phyloP scores from a whole-genome alignment of 345 rosid genomes.

The Erucastrum elatum region DNA sequence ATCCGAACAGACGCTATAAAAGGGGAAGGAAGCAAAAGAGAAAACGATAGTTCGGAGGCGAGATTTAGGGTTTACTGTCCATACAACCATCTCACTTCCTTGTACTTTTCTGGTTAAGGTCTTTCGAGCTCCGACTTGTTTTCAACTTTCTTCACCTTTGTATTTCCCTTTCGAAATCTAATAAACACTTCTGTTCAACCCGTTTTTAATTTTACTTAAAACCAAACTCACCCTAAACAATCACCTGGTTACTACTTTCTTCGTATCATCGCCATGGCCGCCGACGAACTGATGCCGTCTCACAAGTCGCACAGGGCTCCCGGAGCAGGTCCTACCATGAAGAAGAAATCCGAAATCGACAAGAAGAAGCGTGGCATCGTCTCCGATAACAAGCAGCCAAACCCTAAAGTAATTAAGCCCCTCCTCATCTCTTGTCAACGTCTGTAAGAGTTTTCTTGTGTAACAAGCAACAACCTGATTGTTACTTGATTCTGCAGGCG shows the following conservation, averaged over 20 bases:
- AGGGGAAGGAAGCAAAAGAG: too few species aligned
- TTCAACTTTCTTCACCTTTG: too few species aligned
- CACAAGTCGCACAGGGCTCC: constrained; percentile 74
- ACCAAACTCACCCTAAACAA: too few species aligned
- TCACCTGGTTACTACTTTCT: background rate
- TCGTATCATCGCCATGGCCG: constrained; percentile 44
- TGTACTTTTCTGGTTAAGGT: too few species aligned
- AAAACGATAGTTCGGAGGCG: too few species aligned
- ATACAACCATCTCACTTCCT: too few species aligned
- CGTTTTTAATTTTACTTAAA: too few species aligned
- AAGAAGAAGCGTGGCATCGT: constrained; percentile 48
- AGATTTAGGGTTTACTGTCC: too few species aligned
- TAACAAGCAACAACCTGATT: background rate
- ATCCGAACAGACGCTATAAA: too few species aligned
- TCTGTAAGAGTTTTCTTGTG: background rate
- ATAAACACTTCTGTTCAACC: too few species aligned
- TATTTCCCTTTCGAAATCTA: too few species aligned
- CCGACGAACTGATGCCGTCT: constrained; percentile 41
- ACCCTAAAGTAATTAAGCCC: constrained; percentile 55
- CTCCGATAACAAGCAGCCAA: constrained; percentile 47
- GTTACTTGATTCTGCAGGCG: constrained; percentile 38
- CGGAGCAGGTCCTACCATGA: constrained; percentile 65
- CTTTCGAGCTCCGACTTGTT: too few species aligned
- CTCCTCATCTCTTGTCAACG: background rate
- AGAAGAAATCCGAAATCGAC: constrained; percentile 52